phyloP scores from a whole-genome alignment of 1,284 basidiomycete genomes.

The Ustilago trichophora region DNA sequence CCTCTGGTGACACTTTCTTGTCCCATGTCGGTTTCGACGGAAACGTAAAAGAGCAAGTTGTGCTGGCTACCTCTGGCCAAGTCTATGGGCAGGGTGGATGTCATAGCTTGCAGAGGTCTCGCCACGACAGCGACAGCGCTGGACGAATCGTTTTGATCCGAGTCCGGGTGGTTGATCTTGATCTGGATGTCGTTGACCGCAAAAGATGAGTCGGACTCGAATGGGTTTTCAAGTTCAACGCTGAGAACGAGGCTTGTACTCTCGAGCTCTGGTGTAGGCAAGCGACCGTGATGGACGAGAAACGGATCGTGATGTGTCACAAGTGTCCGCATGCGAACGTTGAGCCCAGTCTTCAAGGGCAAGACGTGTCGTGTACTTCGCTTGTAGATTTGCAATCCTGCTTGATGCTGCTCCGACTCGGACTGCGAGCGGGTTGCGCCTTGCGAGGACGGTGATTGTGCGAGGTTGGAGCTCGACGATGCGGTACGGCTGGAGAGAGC shows the following conservation, averaged over 20 bases:
- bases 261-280: slow-evolving; percentile 5
- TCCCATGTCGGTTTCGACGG: slow-evolving; percentile 3
- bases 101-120: slow-evolving; percentile 10
- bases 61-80: slow-evolving; percentile 33
- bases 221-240: slow-evolving; percentile 49
- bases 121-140: slow-evolving; percentile 8
- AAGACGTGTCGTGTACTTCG: slow-evolving; percentile 31
- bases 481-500: slow-evolving; percentile 1
- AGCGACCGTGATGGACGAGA: slow-evolving; percentile 1
- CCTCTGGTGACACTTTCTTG: background rate
- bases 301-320: slow-evolving; percentile 20
- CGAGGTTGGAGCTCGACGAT: background rate
- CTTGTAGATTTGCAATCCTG: slow-evolving; percentile 33
- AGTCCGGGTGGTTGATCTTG: slow-evolving; percentile 6
- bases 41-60: slow-evolving; percentile 43
- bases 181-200: slow-evolving; percentile 27
- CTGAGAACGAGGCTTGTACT: slow-evolving; percentile 32
- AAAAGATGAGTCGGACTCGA: slow-evolving; percentile 26
- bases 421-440: background rate
- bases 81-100: slow-evolving; percentile 15
- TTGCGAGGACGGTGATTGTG: background rate
- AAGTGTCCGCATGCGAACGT: slow-evolving; percentile 53
- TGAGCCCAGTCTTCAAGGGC: slow-evolving; percentile 37
- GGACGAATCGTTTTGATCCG: background rate
- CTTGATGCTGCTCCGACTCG: background rate